Evolutionary conservation across 164 flowering plant species (phyloP), one percentile per base, ranked within the genome.

Genomic region (Chimonanthus salicifolius): DNA sequence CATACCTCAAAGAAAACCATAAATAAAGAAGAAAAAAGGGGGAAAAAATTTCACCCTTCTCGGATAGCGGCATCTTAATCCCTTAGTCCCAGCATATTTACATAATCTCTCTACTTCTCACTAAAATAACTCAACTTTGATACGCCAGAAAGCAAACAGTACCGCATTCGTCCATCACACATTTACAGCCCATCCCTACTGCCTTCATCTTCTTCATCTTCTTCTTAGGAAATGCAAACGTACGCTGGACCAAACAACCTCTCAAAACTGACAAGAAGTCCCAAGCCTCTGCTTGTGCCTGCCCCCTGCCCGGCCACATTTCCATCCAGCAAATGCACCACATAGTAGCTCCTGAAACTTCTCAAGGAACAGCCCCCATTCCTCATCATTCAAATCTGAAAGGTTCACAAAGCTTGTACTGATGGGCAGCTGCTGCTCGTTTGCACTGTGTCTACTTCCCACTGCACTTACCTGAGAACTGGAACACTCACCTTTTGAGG

Each of bases 261-360:
- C 74, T 89, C 86, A 89, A 83, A 89, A 87, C 81, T 84, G 87
- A 82, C 91, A 86, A 11, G 91, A 88, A 63, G 91, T 88, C 11
- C 93, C 93, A 68, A 88, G 88, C 84, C 90, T 86, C 83, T 80
- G 89, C 71, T 84, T 85, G 79, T 83, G 92, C 80, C 84, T 80
- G 76, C 74, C 84, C 48, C 80, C 84, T 11, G 65, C 47, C 49
- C 69, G 67, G 10, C 33, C 80, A 6, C 82, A 75, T 74, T 83
- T 84, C 45, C 83, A 80, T 48, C 79, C 77, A 3, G 76, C 73
- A 68, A 89, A 87, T 18, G 90, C 83, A 7, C 84, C 84, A 44
- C 11, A 16, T 7, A 85, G 81, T 70, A 89, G 80, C 77, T 79
- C 81, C 75, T 78, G 83, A 70, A 89, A 89, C 20, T 78, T 82